phyloP scores from a whole-genome alignment of 257 asterid genomes.

The Asclepias syriaca region DNA sequence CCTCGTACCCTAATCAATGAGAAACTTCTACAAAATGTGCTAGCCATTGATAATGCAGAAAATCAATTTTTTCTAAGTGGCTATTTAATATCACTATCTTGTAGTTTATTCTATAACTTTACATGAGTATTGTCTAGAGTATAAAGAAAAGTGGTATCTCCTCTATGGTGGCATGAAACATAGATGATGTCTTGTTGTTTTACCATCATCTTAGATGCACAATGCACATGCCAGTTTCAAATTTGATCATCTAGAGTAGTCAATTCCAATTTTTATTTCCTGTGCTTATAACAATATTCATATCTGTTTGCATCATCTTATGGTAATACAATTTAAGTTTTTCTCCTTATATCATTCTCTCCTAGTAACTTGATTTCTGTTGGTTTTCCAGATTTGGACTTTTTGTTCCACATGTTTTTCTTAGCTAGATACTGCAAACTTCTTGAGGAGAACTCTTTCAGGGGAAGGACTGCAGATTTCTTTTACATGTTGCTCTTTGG shows the following conservation, averaged over 20 bases:
- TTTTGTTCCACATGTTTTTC: constrained; percentile 98
- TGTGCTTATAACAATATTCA: not conserved
- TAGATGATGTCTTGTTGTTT: not conserved
- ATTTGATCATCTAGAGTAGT: not conserved
- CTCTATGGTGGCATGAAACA: not conserved
- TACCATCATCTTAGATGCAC: not conserved
- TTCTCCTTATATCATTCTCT: not conserved
- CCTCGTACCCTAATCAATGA: not conserved
- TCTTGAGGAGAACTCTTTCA: constrained; percentile 92
- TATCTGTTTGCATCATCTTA: not conserved
- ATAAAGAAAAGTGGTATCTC: not conserved
- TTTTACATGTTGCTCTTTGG: constrained; percentile 96
- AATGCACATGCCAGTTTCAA: not conserved
- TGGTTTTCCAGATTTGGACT: constrained; percentile 77
- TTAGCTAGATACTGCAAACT: constrained; percentile 99
- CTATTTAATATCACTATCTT: not conserved
- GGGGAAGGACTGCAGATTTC: constrained; percentile 98
- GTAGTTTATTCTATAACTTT: not conserved
- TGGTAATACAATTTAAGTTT: not conserved
- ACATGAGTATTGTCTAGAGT: not conserved
- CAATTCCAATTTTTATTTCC: not conserved
- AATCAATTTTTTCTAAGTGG: not conserved
- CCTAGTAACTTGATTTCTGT: constrained; percentile 5
- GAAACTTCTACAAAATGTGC: not conserved
- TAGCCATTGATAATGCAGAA: not conserved